Base-by-base conservation (phyloP, 2,329 filamentous ascomycete species). In the Colletotrichum spinosum region DNA sequence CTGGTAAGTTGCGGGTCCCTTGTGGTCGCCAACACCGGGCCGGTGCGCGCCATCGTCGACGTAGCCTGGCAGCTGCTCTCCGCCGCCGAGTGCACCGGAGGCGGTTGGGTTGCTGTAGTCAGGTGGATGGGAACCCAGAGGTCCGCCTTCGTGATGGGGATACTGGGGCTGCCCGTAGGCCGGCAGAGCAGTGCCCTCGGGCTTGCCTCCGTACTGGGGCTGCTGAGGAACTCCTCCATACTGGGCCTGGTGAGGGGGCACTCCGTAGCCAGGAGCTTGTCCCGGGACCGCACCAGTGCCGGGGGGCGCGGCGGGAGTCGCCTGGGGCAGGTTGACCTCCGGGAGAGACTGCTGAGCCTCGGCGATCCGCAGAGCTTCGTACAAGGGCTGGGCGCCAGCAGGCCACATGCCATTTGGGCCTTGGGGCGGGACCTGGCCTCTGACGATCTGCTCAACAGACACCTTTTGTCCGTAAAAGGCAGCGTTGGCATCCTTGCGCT, bases 401-500 rank as follows among this genome's bases (percentile, higher is more conserved):
- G 76, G 76, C 77, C 76, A 79, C 72, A 70, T 71, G 33, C 72
- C 71, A 12, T 60, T 48, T 25, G 69, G 61, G 13, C 70, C 66
- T 8, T 68, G 67, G 7, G 69, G 54, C 0, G 75, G 71, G 0
- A 83, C 80, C 45, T 82, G 78, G 33, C 83, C 83, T 4, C 74
- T 76, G 11, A 87, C 73, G 58, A 87, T 86, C 65, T 78, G 77
- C 33, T 80, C 76, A 1, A 82, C 83, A 0, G 79, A 70, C 33
- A 86, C 72, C 5, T 73, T 70, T n/a, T 91, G 83, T 25, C 91
- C 90, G 75, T 97, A 97, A 73, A 97, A 97, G 6, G 87, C 86
- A 56, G 93, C 90, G 72, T 97, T 97, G 73, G 95, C 94, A 63
- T 95, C 92, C n/a, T 87, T 90, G 55, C 94, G 88, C 77, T 97